A percentile compares a stretch with the other conserved stretches of the same genome.
Conservation (phyloP, 345 rosid genomes). For the Brassica incana region DNA sequence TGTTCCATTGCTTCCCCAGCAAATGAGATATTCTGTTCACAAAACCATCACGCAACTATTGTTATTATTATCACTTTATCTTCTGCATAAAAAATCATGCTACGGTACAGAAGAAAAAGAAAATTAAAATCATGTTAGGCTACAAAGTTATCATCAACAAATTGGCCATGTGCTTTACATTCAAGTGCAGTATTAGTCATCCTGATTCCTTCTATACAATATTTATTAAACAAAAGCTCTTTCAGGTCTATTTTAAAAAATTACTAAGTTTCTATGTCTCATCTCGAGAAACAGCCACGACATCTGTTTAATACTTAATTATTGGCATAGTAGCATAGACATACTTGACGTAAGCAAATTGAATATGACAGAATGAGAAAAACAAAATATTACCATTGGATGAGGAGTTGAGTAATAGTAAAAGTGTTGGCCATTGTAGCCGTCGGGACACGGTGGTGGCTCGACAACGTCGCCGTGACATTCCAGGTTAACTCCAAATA, state of each 20-base stretch:
- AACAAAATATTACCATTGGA: constrained; percentile 20
- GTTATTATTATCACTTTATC: not conserved
- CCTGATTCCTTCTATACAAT: constrained; percentile 9
- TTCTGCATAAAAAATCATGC: not conserved
- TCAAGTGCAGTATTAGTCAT: constrained; percentile 33
- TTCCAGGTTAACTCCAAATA: constrained; percentile 89
- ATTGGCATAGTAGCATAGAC: not conserved
- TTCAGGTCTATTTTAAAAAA: not conserved
- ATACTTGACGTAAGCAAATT: constrained; percentile 16
- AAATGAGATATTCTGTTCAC: constrained; percentile 38
- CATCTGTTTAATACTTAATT: constrained; percentile 11
- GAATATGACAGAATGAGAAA: not conserved
- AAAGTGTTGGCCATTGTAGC: constrained; percentile 26
- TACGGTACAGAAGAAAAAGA: not conserved
- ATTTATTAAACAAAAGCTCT: constrained; percentile 16
- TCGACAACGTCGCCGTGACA: constrained; percentile 49
- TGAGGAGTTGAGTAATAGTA: constrained; percentile 39
- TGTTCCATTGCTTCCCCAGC: constrained; percentile 42
- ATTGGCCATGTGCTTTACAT: constrained; percentile 36
- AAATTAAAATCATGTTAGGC: not conserved
- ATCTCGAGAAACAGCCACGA: constrained; percentile 41
- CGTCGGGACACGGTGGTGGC: constrained; percentile 30
- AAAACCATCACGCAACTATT: constrained; percentile 20
- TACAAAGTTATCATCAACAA: constrained; percentile 10
- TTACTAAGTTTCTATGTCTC: constrained; percentile 32